phyloP scores from a whole-genome alignment of 805 yeast genomes.

The Metschnikowia arizonensis region DNA sequence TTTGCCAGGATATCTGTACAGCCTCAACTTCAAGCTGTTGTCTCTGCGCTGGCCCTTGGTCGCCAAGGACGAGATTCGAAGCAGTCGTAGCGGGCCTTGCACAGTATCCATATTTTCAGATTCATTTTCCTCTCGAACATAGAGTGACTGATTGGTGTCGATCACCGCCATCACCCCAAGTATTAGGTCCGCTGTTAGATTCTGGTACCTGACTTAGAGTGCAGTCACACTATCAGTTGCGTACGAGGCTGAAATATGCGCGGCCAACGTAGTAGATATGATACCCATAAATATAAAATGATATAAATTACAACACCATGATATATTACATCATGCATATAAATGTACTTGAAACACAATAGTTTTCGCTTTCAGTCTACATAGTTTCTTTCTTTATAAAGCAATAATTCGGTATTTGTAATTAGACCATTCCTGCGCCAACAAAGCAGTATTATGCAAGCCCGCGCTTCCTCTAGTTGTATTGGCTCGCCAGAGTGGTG shows the following conservation, averaged over 20 bases:
- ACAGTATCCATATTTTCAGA: neutral
- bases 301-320: no score
- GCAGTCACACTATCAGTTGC: neutral
- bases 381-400: no score
- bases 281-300: no score
- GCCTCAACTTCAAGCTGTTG: neutral
- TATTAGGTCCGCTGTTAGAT: neutral
- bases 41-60: conserved; percentile 3
- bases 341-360: no score
- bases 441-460: neutral
- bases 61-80: conserved; percentile 10
- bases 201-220: neutral
- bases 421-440: neutral
- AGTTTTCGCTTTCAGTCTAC: no score
- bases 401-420: neutral
- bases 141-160: neutral
- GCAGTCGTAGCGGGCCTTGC: conserved; percentile 5
- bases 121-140: neutral
- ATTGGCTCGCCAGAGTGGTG: neutral
- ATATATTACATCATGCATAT: no score
- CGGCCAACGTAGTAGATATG: neutral
- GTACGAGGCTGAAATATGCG: conserved; percentile 3
- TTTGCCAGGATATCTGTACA: neutral
- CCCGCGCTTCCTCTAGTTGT: neutral
- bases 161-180: conserved; percentile 4